A percentile compares a stretch with the other conserved stretches of the same genome.
phyloP scores from a whole-genome alignment of 164 flowering plant genomes.

The Vitis cinerea region DNA sequence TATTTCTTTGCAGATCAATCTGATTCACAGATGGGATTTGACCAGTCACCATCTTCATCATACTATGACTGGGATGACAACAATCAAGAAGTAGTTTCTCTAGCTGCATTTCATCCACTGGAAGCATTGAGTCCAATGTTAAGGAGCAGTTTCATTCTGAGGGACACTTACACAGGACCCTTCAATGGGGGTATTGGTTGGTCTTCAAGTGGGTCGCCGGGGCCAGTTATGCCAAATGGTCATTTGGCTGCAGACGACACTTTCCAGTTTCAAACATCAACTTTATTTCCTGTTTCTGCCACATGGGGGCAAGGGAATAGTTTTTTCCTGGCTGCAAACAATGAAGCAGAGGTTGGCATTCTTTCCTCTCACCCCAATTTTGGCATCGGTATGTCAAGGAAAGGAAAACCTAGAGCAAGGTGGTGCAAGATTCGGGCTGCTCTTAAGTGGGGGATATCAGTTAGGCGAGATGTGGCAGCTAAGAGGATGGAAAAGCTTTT shows the following conservation, averaged over 20 bases:
- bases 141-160: slow-evolving; percentile 19
- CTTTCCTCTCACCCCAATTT: slow-evolving; percentile 18
- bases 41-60: slow-evolving; percentile 14
- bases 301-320: slow-evolving; percentile 28
- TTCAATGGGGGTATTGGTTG: slow-evolving; percentile 20
- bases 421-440: slow-evolving; percentile 62
- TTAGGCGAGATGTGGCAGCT: slow-evolving; percentile 35
- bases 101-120: slow-evolving; percentile 12
- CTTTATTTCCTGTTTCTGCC: slow-evolving; percentile 17
- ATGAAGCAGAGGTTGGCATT: slow-evolving; percentile 13
- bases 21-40: slow-evolving; percentile 13
- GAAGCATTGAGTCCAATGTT: slow-evolving; percentile 11
- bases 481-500: slow-evolving; percentile 24
- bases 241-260: slow-evolving; percentile 15
- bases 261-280: slow-evolving; percentile 21
- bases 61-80: slow-evolving; percentile 13
- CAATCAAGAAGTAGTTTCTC: slow-evolving; percentile 12
- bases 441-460: slow-evolving; percentile 37
- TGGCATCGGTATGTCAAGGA: slow-evolving; percentile 19
- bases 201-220: slow-evolving; percentile 19
- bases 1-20: slow-evolving; percentile 29
- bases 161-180: slow-evolving; percentile 7
- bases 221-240: slow-evolving; percentile 4
- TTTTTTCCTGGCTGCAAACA: slow-evolving; percentile 15
- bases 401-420: slow-evolving; percentile 23